phyloP scores from a whole-genome alignment of 179 eudicot genomes.

The Beta lomatogona region DNA sequence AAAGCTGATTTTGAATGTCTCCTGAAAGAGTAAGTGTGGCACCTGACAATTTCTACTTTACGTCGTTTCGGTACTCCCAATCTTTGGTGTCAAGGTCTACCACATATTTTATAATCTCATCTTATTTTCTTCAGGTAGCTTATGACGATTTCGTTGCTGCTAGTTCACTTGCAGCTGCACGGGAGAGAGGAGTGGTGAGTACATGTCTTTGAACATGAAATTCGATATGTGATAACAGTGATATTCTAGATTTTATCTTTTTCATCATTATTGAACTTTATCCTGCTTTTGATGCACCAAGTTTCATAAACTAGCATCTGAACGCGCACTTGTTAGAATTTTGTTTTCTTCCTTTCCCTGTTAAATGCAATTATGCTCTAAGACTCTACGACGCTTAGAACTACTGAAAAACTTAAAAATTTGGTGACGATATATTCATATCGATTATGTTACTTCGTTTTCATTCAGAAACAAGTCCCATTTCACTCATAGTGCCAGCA shows the following conservation, averaged over 20 bases:
- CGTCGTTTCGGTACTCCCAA: background rate
- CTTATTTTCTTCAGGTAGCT: constrained; percentile 63
- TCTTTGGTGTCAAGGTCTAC: background rate
- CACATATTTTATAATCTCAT: constrained; percentile 2
- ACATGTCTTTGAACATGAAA: constrained; percentile 17
- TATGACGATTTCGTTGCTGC: constrained; percentile 92
- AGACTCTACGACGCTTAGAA: background rate
- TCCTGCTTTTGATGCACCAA: background rate
- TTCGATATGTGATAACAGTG: background rate
- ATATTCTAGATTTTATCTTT: background rate
- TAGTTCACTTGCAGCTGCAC: constrained; percentile 81
- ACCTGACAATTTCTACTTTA: background rate
- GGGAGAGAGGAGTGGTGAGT: constrained; percentile 98
- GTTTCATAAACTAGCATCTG: background rate
- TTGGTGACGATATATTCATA: background rate
- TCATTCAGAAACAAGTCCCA: background rate
- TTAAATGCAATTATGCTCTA: background rate
- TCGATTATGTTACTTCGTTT: background rate
- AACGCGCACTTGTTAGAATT: background rate
- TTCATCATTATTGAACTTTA: background rate
- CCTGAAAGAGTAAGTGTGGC: background rate
- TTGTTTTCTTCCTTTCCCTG: background rate
- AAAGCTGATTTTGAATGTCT: background rate
- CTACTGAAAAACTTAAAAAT: background rate
- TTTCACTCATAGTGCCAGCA: background rate